Evolutionary conservation across 1,139 yeast species (phyloP).

Genomic region (Hyphopichia pseudoburtonii): DNA sequence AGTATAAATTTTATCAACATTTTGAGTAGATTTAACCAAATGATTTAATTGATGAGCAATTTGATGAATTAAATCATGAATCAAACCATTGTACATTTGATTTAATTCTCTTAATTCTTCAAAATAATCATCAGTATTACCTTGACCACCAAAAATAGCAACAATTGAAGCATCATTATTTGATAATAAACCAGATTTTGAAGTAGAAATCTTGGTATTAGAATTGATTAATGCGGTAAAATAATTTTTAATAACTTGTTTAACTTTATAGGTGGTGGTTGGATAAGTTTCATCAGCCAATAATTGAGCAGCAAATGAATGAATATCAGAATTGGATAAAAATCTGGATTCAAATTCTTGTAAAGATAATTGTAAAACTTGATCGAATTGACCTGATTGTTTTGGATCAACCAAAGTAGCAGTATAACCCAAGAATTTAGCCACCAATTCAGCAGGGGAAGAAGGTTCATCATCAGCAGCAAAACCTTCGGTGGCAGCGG

Average conservation of each 20-base stretch:
- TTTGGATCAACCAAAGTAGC: slow-evolving; percentile 56
- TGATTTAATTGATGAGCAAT: slow-evolving; percentile 68
- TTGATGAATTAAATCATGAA: slow-evolving; percentile 67
- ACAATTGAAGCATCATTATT: slow-evolving; percentile 59
- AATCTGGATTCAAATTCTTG: slow-evolving; percentile 83
- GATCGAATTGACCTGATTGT: slow-evolving; percentile 56
- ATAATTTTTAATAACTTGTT: slow-evolving; percentile 72
- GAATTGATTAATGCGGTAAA: slow-evolving; percentile 63
- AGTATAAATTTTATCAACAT: slow-evolving; percentile 84
- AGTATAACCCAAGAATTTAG: slow-evolving; percentile 79
- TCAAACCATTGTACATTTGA: slow-evolving; percentile 71
- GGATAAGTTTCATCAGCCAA: slow-evolving; percentile 55
- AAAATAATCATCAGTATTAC: slow-evolving; percentile 95
- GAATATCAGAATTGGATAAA: slow-evolving; percentile 78
- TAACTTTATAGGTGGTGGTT: slow-evolving; percentile 70
- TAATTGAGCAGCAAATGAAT: slow-evolving; percentile 77
- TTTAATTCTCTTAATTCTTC: slow-evolving; percentile 91
- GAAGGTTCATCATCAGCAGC: slow-evolving; percentile 90
- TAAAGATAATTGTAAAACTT: slow-evolving; percentile 67
- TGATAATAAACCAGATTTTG: slow-evolving; percentile 51
- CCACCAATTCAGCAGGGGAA: slow-evolving; percentile 82
- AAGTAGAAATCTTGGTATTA: slow-evolving; percentile 21
- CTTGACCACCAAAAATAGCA: slow-evolving; percentile 98
- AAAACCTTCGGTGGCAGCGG: slow-evolving; percentile 78
- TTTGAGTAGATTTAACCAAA: slow-evolving; percentile 70